Evolutionary conservation across 148 eudicot genomes (phyloP).

Genomic region (Pouteria glomerata): DNA sequence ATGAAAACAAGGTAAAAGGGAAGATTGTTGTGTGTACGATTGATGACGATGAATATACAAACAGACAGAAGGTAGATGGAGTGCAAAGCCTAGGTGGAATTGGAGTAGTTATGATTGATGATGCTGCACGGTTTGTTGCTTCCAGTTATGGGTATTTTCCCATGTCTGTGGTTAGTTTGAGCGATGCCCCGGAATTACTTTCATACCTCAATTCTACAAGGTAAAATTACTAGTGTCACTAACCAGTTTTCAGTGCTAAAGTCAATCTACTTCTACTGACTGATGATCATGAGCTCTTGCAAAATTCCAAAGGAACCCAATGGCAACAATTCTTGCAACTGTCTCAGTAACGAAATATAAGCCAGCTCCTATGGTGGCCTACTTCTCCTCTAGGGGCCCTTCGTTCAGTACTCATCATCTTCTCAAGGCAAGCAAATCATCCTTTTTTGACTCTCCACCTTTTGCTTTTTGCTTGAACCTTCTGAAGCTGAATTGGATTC

Average conservation of each 20-base stretch:
- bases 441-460: neutral
- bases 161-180: constrained; percentile 31
- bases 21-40: constrained; percentile 49
- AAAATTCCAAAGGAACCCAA: constrained; percentile 39
- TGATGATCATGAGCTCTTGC: neutral
- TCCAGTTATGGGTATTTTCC: constrained; percentile 33
- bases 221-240: constrained; percentile 18
- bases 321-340: constrained; percentile 51
- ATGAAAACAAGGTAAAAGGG: constrained; percentile 39
- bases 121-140: constrained; percentile 26
- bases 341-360: constrained; percentile 23
- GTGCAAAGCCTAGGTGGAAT: constrained; percentile 29
- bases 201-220: constrained; percentile 49
- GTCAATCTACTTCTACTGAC: neutral
- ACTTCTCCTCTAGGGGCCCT: constrained; percentile 73
- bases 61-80: constrained; percentile 13
- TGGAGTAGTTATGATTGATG: constrained; percentile 41
- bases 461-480: neutral
- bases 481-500: neutral
- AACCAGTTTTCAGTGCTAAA: neutral
- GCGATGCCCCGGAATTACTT: constrained; percentile 35
- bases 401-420: constrained; percentile 30
- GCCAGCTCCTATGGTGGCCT: constrained; percentile 64
- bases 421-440: constrained; percentile 42
- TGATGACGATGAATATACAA: constrained; percentile 2